Evolutionary conservation across 2,329 filamentous ascomycete genomes (phyloP).

Genomic region (Penicillium sp.): DNA sequence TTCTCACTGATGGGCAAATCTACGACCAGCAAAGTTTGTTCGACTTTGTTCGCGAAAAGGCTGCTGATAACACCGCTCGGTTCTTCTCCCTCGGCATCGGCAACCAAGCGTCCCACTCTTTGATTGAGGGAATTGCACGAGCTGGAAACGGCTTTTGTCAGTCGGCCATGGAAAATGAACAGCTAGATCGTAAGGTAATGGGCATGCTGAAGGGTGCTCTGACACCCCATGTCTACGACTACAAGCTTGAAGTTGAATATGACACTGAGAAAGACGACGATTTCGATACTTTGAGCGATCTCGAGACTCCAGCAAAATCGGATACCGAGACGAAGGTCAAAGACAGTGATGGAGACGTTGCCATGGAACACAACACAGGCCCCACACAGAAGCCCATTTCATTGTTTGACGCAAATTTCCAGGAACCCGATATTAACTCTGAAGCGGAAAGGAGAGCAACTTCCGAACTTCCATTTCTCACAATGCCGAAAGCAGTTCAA

Average conservation of each 20-base stretch:
- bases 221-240: conserved; percentile 64
- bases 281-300: conserved; percentile 57
- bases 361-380: conserved; percentile 11
- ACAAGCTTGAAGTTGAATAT: conserved; percentile 64
- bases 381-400: conserved; percentile 52
- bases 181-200: conserved; percentile 67
- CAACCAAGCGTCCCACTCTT: conserved; percentile 52
- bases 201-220: conserved; percentile 72
- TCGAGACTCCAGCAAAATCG: conserved; percentile 9
- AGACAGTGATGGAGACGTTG: conserved; percentile 10
- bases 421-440: conserved; percentile 44
- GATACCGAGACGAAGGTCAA: conserved; percentile 4
- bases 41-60: conserved; percentile 47
- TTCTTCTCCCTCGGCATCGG: conserved; percentile 60
- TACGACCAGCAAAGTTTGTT: conserved; percentile 53
- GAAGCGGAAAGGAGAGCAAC: conserved; percentile 29
- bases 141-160: conserved; percentile 63
- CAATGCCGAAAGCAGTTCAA: conserved; percentile 60
- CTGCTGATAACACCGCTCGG: conserved; percentile 47
- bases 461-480: conserved; percentile 51
- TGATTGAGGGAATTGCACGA: conserved; percentile 60
- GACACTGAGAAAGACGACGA: conserved; percentile 47
- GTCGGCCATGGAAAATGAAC: conserved; percentile 60
- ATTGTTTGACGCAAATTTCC: conserved; percentile 55
- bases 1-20: conserved; percentile 59